phyloP scores from a whole-genome alignment of 352 stramenopile genomes.

The Elongisporangium undulatum region DNA sequence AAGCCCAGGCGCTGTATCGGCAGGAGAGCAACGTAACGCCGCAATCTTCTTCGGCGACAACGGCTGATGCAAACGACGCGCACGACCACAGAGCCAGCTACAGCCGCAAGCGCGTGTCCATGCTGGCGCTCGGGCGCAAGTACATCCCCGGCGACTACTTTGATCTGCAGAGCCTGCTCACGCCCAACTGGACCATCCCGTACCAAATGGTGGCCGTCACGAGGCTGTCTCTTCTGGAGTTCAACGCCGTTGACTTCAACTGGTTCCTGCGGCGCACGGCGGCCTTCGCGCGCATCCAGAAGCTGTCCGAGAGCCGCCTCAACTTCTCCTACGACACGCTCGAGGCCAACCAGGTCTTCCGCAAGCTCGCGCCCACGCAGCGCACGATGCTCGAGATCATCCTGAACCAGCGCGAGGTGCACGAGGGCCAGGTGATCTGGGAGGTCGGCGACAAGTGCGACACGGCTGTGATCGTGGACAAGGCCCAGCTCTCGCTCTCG shows the following conservation, averaged over 20 bases:
- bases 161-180: constrained; percentile 76
- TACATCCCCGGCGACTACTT: constrained; percentile 89
- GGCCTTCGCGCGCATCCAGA: constrained; percentile 66
- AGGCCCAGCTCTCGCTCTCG: constrained; percentile 66
- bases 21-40: constrained; percentile 12
- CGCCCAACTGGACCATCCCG: constrained; percentile 52
- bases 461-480: constrained; percentile 74
- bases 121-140: constrained; percentile 61
- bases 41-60: neutral
- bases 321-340: constrained; percentile 82
- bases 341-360: constrained; percentile 75
- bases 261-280: constrained; percentile 77
- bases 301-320: constrained; percentile 65
- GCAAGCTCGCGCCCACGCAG: constrained; percentile 72
- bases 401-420: constrained; percentile 48
- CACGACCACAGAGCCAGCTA: constrained; percentile 16
- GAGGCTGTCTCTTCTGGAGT: constrained; percentile 73
- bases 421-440: constrained; percentile 73
- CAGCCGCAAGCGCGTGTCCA: constrained; percentile 47
- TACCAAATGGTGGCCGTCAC: constrained; percentile 64
- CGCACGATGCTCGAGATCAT: constrained; percentile 87
- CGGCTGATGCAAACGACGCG: constrained; percentile 11
- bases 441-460: constrained; percentile 55
- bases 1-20: constrained; percentile 51
- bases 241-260: constrained; percentile 81